Evolutionary conservation across 495 filamentous ascomycete genomes (phyloP).

Genomic region (Mycothermus thermophilus): DNA sequence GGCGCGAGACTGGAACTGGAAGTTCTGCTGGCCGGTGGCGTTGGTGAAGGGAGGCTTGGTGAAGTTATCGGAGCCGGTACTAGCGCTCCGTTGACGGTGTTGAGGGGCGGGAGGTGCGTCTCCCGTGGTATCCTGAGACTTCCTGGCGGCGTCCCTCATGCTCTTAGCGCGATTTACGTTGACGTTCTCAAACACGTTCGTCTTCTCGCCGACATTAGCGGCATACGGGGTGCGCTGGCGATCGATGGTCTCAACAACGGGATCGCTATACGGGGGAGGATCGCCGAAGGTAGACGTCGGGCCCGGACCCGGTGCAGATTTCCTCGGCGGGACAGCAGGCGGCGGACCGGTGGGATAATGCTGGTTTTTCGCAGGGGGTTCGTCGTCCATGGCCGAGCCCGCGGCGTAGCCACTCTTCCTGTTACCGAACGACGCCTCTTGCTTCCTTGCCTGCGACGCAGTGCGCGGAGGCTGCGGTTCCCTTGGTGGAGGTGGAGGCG

Average conservation of each 20-base stretch:
- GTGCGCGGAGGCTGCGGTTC: conserved; percentile 24
- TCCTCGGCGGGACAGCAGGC: too few relatives aligned
- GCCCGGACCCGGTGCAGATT: too few relatives aligned
- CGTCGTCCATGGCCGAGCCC: conserved; percentile 28
- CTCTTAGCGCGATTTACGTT: conserved; percentile 28
- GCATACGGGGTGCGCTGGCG: conserved; percentile 58
- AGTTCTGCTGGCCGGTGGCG: conserved; percentile 1
- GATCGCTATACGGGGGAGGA: conserved; percentile 31
- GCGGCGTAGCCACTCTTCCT: conserved; percentile 27
- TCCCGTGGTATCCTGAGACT: conserved; percentile 1
- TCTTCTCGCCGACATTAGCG: conserved; percentile 55
- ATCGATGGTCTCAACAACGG: conserved; percentile 30
- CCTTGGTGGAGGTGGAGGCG: conserved; percentile 14
- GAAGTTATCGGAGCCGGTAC: conserved; percentile 14
- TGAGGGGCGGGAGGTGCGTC: conserved; percentile 7
- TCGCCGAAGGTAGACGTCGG: conserved; percentile 18
- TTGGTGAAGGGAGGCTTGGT: conserved; percentile 2
- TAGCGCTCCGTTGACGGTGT: conserved; percentile 19
- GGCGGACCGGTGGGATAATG: conserved; percentile 27
- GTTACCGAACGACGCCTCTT: conserved; percentile 32
- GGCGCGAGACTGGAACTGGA: conserved; percentile 12
- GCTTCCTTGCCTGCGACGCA: conserved; percentile 28
- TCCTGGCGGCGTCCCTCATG: conserved; percentile 15
- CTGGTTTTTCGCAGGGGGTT: conserved; percentile 30
- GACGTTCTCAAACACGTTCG: conserved; percentile 34